Evolutionary conservation across 2,329 filamentous ascomycete genomes (phyloP).

Genomic region (Colletotrichum aenigma): DNA sequence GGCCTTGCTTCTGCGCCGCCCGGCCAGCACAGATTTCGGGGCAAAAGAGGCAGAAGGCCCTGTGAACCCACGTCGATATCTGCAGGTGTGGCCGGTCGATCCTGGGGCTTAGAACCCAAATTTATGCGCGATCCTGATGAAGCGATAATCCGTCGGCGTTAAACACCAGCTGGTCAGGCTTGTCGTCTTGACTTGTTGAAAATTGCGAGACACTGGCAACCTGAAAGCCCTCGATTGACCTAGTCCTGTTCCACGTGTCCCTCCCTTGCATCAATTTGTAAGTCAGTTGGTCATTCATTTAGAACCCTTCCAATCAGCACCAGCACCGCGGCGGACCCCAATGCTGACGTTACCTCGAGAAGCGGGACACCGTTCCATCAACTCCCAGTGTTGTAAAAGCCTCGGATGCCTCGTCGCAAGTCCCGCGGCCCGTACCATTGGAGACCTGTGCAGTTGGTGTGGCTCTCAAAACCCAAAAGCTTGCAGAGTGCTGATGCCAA

Average conservation of each 20-base stretch:
- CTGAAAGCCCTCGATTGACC: not conserved
- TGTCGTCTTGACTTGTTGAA: not conserved
- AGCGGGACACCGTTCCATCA: not conserved
- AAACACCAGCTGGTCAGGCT: not conserved
- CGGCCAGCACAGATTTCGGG: not conserved
- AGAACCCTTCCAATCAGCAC: not conserved
- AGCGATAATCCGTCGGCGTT: not conserved
- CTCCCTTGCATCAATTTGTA: not conserved
- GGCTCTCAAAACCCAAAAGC: not conserved
- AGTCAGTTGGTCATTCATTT: not conserved
- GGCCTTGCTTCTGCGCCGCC: not conserved
- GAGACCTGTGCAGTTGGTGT: not conserved
- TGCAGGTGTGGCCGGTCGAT: not conserved
- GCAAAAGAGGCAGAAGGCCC: not conserved
- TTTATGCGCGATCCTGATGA: not conserved
- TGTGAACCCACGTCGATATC: not conserved
- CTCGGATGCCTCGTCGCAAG: not conserved
- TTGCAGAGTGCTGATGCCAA: not conserved
- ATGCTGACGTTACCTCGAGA: not conserved
- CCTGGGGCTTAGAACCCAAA: not conserved
- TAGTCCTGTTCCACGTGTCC: not conserved
- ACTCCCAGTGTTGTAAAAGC: not conserved
- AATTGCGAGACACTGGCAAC: not conserved
- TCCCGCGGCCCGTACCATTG: not conserved
- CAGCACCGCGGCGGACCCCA: not conserved